phyloP scores from a whole-genome alignment of 108 stramenopile species.

The Pseudonitzschia delicatissima region DNA sequence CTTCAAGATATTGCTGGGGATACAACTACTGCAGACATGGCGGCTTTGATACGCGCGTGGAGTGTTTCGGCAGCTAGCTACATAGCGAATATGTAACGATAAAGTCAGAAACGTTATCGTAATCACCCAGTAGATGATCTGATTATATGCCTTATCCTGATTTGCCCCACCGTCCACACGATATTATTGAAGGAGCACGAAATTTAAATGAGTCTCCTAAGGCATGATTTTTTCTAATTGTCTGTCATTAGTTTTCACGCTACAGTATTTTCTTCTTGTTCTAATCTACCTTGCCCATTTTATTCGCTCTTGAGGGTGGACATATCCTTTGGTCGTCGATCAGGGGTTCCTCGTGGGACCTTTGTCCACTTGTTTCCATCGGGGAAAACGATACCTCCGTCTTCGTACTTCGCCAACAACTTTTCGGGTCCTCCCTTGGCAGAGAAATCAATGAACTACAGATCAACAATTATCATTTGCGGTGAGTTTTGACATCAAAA shows the following conservation, averaged over 20 bases:
- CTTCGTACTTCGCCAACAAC: conserved; percentile 27
- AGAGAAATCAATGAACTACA: conserved; percentile 35
- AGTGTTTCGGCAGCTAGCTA: conserved; percentile 14
- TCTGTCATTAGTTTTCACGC: background rate
- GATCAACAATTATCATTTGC: background rate
- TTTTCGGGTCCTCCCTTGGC: conserved; percentile 44
- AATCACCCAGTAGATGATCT: background rate
- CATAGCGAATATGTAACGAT: background rate
- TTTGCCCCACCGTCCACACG: background rate
- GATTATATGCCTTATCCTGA: background rate
- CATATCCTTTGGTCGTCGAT: conserved; percentile 38
- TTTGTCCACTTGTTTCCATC: conserved; percentile 61
- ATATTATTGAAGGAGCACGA: no score
- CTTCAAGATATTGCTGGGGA: conserved; percentile 25
- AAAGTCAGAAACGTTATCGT: background rate
- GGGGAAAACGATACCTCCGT: conserved; percentile 44
- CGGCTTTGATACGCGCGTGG: conserved; percentile 17
- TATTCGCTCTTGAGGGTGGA: conserved; percentile 40
- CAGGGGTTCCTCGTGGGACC: conserved; percentile 23
- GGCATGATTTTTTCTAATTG: no score
- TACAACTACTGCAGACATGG: conserved; percentile 12
- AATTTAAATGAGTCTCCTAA: no score
- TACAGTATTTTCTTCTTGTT: background rate
- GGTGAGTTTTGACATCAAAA: background rate
- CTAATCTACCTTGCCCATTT: background rate